Evolutionary conservation across 106 monocot genomes (phyloP).

Genomic region (Amphibolis antarctica): DNA sequence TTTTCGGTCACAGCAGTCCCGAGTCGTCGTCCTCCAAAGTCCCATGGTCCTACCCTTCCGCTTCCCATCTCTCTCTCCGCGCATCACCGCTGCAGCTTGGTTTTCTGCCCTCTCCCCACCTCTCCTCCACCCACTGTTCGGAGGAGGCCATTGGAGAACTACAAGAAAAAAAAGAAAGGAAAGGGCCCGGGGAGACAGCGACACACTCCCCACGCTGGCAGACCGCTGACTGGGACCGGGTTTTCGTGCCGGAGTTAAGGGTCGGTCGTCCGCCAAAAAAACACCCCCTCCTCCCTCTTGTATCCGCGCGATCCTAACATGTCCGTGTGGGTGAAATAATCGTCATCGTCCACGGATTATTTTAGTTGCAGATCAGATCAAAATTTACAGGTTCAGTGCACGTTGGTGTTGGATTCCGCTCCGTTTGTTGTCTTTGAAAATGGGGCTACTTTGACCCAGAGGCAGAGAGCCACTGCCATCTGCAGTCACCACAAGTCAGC

Average conservation of each 20-base stretch:
- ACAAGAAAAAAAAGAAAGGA: background rate
- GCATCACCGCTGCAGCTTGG: background rate
- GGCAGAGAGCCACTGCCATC: background rate
- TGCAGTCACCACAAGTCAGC: slow-evolving; percentile 6
- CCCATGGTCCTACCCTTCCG: too few species aligned
- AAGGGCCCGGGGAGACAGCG: background rate
- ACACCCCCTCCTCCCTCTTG: too few species aligned
- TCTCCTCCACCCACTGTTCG: background rate
- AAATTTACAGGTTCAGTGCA: too few species aligned
- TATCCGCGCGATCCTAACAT: too few species aligned
- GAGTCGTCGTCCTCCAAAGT: too few species aligned
- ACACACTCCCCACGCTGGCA: background rate
- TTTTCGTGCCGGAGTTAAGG: background rate
- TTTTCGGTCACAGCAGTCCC: too few species aligned
- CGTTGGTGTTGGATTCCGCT: background rate
- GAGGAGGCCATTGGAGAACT: slow-evolving; percentile 4
- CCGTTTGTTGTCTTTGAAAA: background rate
- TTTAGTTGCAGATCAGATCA: background rate
- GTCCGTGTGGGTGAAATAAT: too few species aligned
- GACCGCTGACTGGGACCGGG: too few species aligned
- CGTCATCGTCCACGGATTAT: background rate
- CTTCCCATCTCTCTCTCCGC: background rate
- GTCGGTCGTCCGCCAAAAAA: background rate
- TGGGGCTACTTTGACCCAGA: background rate
- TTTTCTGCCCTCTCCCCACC: slow-evolving; percentile 4